Base-by-base conservation (phyloP, 2,329 filamentous ascomycete species). In the Colletotrichum trifolii region DNA sequence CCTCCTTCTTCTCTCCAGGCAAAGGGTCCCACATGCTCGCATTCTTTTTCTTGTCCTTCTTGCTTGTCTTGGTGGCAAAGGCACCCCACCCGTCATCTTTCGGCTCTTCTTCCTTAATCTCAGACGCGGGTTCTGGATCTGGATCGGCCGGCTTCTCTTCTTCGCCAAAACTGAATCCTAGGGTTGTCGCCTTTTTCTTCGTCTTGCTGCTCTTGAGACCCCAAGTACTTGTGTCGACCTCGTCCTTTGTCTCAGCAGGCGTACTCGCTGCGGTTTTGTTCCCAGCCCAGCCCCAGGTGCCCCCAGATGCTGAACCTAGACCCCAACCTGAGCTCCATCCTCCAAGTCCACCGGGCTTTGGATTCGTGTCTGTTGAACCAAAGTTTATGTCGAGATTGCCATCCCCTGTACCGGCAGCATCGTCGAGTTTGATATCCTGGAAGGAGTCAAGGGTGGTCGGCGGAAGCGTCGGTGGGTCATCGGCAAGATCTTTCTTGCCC, bases 401-500 rank as follows among this genome's bases (percentile, higher is more conserved):
- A n/a, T 55, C 53, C 52, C 42, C 56, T 25, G 46, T 53, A 33
- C 62, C 55, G 52, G 79, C 82, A 34, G 77, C 73, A 60, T 90
- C 88, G 68, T 89, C 85, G 34, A 93, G 76, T 71, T 87, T 91
- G 69, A 93, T 87, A 35, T 92, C 89, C 48, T 91, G 83, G 69
- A 92, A 92, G 6, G 74, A 69, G 54, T 81, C 82, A 25, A 73
- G 70, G 2, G 73, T 66, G 11, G 73, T 69, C 60, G 17, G 67
- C 65, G 45, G 72, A 71, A 45, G 72, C 58, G 13, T 76, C 69
- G 11, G 79, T 72, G 33, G 71, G 17, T 78, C 77, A 6, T 72
- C 73, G 36, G 72, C 73, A 25, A 70, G 69, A 3, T 50, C 69
- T 64, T 87, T 84, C 76, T 85, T 86, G 68, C 76, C 77, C 69